phyloP scores from a whole-genome alignment of 805 yeast genomes.

The Kregervanrija fluxuum region DNA sequence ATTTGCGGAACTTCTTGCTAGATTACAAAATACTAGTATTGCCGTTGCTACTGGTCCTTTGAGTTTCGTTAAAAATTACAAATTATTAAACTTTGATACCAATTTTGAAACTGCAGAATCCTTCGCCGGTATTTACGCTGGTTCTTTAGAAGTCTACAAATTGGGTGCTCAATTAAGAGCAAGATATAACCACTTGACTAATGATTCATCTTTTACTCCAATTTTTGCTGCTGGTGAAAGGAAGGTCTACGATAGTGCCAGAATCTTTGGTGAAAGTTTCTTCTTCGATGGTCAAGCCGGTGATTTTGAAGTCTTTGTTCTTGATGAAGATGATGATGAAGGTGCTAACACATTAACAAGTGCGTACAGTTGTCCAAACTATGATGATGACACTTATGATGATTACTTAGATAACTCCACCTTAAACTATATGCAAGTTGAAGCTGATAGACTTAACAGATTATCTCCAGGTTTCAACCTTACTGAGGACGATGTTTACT shows the following conservation, averaged over 20 bases:
- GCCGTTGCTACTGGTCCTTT: slow-evolving; percentile 37
- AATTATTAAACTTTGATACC: slow-evolving; percentile 14
- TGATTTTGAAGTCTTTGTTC: slow-evolving; percentile 30
- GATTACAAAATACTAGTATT: slow-evolving; percentile 28
- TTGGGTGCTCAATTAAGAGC: slow-evolving; percentile 44
- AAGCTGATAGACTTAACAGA: slow-evolving; percentile 46
- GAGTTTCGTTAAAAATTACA: slow-evolving; percentile 41
- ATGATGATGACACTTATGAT: slow-evolving; percentile 13
- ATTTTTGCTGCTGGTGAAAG: slow-evolving; percentile 47
- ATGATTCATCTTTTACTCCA: slow-evolving; percentile 31
- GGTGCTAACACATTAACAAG: slow-evolving; percentile 57
- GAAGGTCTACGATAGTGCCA: slow-evolving; percentile 45
- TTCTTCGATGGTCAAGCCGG: slow-evolving; percentile 35
- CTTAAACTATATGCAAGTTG: slow-evolving; percentile 23
- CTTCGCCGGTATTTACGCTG: slow-evolving; percentile 40
- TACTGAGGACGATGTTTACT: slow-evolving; percentile 41
- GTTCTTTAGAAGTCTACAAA: slow-evolving; percentile 37
- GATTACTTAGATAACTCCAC: neutral
- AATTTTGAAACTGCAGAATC: slow-evolving; percentile 29
- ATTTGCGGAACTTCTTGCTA: slow-evolving; percentile 14
- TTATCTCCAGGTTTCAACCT: slow-evolving; percentile 46
- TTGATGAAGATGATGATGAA: slow-evolving; percentile 37
- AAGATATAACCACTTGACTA: slow-evolving; percentile 41
- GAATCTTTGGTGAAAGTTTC: slow-evolving; percentile 50
- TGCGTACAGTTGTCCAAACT: slow-evolving; percentile 31